Evolutionary conservation across 345 rosid species (phyloP), one percentile per base, ranked within the genome.

Genomic region (Salix suchowensis): DNA sequence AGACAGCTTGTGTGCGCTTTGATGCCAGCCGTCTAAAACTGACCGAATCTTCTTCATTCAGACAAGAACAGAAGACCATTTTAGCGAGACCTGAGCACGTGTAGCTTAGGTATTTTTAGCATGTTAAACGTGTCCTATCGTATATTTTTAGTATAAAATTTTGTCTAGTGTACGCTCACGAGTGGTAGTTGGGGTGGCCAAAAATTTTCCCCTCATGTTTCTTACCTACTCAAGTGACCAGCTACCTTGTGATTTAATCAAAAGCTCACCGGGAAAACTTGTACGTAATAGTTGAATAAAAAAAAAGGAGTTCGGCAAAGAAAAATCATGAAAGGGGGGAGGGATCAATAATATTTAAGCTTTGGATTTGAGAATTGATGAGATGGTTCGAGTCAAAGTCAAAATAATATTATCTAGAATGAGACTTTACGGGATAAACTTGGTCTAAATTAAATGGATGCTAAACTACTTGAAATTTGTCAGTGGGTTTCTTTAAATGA

Each of bases 391-490:
- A 24, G 77, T 54, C 37, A 67, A 54, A 42, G 66, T 75, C 72
- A 67, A 74, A 75, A 12, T 46, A 30, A 14, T 4, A 24, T 32
- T 46, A 30, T 67, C 65, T 54, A 52, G 65, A 67, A n/a, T 36
- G 48, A 2, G 19, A 36, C 36, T 52, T 52, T 50, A 42, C 14
- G n/a, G 39, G 2, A 23, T 9, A 1, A 16, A 24, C n/a, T n/a
- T 67, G 37, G 78, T 14, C 78, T 52, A 34, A 37, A 16, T 75
- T 67, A 75, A 54, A 75, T 66, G 78, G 65, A 67, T 67, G 37
- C 26, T 65, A 30, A 34, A 19, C 7, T 21, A 21, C 55, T 60
- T 12, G 28, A 28, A 46, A 2, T 18, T 50, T 34, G 24, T 16
- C 55, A 14, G 24, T 71, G n/a, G n/a, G 6, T 23, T 18, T 13